These are phyloP conservation scores for Tricharina praecox DNA, from an alignment of 495 filamentous ascomycete genomes.

Conservation along the genomic window DNA sequence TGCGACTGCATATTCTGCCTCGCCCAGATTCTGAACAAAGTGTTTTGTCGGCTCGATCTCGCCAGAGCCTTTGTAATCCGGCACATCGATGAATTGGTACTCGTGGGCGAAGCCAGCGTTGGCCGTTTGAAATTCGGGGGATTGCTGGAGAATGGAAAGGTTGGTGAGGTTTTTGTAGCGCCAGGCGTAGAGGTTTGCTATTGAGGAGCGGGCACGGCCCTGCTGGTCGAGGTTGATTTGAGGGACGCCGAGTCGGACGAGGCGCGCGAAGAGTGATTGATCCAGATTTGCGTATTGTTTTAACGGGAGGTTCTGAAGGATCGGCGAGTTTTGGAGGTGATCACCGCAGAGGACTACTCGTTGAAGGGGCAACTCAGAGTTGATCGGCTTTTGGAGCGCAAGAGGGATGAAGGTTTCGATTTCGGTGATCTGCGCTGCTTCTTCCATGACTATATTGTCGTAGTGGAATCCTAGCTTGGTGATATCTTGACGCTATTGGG, in stretches of 20 bases:
- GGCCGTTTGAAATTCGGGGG: conserved; percentile 56
- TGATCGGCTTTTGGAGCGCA: conserved; percentile 65
- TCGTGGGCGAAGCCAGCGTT: conserved; percentile 89
- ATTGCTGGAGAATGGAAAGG: conserved; percentile 51
- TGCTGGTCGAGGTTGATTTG: conserved; percentile 81
- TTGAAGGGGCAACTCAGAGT: conserved; percentile 59
- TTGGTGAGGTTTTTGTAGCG: conserved; percentile 69
- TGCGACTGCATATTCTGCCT: conserved; percentile 92
- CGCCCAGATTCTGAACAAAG: conserved; percentile 92
- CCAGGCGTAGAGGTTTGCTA: conserved; percentile 87
- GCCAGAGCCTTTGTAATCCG: conserved; percentile 79
- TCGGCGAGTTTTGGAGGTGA: conserved; percentile 89
- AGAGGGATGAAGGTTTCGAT: conserved; percentile 92
- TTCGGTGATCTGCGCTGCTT: conserved; percentile 95
- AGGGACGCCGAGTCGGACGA: conserved; percentile 80
- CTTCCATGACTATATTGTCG: conserved; percentile 97
- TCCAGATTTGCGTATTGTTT: conserved; percentile 89
- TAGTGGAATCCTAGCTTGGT: conserved; percentile 84
- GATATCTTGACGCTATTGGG: conserved; percentile 54
- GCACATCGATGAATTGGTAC: conserved; percentile 93
- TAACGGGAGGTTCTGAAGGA: conserved; percentile 93
- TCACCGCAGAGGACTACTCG: conserved; percentile 86
- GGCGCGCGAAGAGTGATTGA: conserved; percentile 80
- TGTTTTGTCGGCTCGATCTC: conserved; percentile 87
- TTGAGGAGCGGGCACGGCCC: conserved; percentile 68